A percentile compares a stretch with the other conserved stretches of the same genome.
These are phyloP conservation scores for Raphidocelis subcapitata DNA, from an alignment of 139 green algal species.

Conservation along the genomic window DNA sequence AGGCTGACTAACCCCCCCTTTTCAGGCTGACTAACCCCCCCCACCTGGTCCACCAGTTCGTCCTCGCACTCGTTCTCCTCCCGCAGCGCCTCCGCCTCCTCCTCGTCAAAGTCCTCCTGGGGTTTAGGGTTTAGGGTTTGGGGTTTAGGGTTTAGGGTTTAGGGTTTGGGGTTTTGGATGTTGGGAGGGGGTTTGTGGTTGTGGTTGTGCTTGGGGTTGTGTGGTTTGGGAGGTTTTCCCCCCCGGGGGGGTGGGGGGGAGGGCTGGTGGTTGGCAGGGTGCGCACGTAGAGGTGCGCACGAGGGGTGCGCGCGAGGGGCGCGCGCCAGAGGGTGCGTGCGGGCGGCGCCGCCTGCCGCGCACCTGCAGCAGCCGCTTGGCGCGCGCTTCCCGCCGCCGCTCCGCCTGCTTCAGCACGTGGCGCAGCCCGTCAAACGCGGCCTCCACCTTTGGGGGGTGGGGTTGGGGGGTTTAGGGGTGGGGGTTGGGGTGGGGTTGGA, in stretches of 20 bases:
- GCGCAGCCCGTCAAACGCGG: slow-evolving; percentile 51
- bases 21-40: too few species aligned
- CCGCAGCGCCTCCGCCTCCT: slow-evolving; percentile 90
- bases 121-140: too few species aligned
- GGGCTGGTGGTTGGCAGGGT: neutral
- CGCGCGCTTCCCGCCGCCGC: slow-evolving; percentile 50
- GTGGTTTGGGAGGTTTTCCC: too few species aligned
- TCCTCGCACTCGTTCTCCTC: slow-evolving; percentile 92
- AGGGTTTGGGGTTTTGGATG: neutral
- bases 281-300: neutral
- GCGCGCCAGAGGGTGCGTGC: neutral
- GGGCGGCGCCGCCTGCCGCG: neutral
- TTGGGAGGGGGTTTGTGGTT: neutral
- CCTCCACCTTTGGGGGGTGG: too few species aligned
- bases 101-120: slow-evolving; percentile 94
- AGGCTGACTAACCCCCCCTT: too few species aligned
- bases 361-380: slow-evolving; percentile 24
- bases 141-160: too few species aligned
- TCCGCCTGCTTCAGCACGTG: slow-evolving; percentile 59
- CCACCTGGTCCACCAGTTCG: slow-evolving; percentile 84
- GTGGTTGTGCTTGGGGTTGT: too few species aligned
- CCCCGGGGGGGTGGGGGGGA: too few species aligned
- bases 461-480: too few species aligned
- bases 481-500: too few species aligned
- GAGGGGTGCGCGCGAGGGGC: neutral